phyloP scores from a whole-genome alignment of 441 rosid genomes.

The Flueggea neowawraea region DNA sequence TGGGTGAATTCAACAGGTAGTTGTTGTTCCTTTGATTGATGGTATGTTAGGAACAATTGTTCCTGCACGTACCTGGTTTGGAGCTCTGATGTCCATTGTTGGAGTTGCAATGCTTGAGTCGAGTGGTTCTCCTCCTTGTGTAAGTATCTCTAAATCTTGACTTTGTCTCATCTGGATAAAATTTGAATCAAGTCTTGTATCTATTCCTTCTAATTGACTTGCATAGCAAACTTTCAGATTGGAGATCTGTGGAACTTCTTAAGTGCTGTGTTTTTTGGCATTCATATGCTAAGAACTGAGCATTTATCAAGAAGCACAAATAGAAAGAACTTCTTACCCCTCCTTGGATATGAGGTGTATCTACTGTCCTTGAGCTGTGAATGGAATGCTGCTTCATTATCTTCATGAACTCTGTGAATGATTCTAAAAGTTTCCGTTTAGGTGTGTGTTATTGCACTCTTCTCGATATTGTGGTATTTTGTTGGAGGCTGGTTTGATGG shows the following conservation, averaged over 20 bases:
- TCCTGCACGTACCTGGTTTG: constrained; percentile 62
- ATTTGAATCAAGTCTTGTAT: too few relatives aligned
- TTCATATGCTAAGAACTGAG: constrained; percentile 64
- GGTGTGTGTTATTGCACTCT: constrained; percentile 47
- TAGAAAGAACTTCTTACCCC: constrained; percentile 43
- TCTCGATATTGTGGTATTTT: constrained; percentile 46
- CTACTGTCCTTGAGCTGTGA: neutral
- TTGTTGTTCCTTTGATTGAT: constrained; percentile 69
- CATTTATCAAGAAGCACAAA: constrained; percentile 50
- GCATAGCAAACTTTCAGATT: constrained; percentile 26
- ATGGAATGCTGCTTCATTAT: constrained; percentile 1
- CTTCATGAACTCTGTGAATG: constrained; percentile 6
- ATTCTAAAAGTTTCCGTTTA: constrained; percentile 15
- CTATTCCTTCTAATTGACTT: too few relatives aligned
- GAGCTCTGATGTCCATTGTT: constrained; percentile 48
- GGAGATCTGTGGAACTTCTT: constrained; percentile 67
- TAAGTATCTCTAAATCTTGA: constrained; percentile 15
- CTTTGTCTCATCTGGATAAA: too few relatives aligned
- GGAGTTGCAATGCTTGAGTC: constrained; percentile 65
- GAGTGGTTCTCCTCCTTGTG: constrained; percentile 60
- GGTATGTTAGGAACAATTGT: constrained; percentile 63
- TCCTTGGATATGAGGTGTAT: constrained; percentile 55
- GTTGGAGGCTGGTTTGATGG: constrained; percentile 32
- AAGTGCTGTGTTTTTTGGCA: constrained; percentile 64
- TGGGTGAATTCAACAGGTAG: constrained; percentile 38